A percentile compares a stretch with the other conserved stretches of the same genome.
Evolutionary conservation across 2,329 filamentous ascomycete genomes (phyloP).

Genomic region (Cordyceps farinosa): DNA sequence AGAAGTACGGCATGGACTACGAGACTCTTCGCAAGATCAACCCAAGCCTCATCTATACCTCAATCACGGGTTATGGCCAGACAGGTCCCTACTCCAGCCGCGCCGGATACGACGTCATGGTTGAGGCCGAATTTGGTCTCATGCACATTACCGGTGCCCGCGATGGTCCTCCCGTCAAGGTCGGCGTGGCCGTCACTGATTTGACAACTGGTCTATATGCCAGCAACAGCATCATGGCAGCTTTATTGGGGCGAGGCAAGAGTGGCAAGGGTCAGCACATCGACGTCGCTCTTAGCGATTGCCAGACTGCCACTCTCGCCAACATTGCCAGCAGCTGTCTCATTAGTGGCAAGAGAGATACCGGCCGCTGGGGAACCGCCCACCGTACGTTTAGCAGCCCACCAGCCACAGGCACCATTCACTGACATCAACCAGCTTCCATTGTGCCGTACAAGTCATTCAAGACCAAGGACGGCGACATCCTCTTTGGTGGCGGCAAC

Average conservation of each 20-base stretch:
- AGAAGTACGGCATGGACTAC: slow-evolving; percentile 91
- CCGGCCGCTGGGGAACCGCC: slow-evolving; percentile 91
- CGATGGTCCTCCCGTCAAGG: slow-evolving; percentile 90
- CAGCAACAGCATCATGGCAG: slow-evolving; percentile 92
- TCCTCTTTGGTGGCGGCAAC: slow-evolving; percentile 70
- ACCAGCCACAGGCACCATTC: background rate
- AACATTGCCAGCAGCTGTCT: slow-evolving; percentile 93
- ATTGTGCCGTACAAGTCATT: slow-evolving; percentile 95
- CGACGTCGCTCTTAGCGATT: slow-evolving; percentile 87
- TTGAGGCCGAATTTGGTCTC: slow-evolving; percentile 94
- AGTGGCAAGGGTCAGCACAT: slow-evolving; percentile 87
- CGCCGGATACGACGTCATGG: slow-evolving; percentile 98
- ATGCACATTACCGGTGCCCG: slow-evolving; percentile 96
- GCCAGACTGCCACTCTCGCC: slow-evolving; percentile 88
- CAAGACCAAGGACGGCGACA: slow-evolving; percentile 65
- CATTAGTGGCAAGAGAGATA: slow-evolving; percentile 82
- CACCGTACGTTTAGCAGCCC: slow-evolving; percentile 63
- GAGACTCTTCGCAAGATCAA: slow-evolving; percentile 77
- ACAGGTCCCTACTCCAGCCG: slow-evolving; percentile 84
- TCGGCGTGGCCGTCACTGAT: slow-evolving; percentile 95
- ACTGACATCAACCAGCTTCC: slow-evolving; percentile 56
- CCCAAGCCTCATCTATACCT: slow-evolving; percentile 84
- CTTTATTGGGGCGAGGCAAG: slow-evolving; percentile 69
- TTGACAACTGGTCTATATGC: slow-evolving; percentile 93
- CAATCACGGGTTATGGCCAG: slow-evolving; percentile 95